A percentile compares a stretch with the other conserved stretches of the same genome.
Evolutionary conservation across 441 rosid genomes (phyloP).

Genomic region (Corymbia citriodora): DNA sequence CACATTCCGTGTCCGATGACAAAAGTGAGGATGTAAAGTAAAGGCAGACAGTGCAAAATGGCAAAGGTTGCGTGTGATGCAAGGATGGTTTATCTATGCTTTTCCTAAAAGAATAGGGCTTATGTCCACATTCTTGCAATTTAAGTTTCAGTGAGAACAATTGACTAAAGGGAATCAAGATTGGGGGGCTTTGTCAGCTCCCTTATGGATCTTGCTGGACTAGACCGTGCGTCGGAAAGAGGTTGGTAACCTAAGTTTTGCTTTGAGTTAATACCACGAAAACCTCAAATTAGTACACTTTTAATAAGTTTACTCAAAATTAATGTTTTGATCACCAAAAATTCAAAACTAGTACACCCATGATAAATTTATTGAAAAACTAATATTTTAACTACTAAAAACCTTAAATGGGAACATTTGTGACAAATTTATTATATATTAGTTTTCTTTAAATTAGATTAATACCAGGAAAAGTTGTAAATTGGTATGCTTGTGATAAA

Average conservation of each 20-base stretch:
- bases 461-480: rapidly evolving
- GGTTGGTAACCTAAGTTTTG: neutral
- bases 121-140: neutral
- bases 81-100: neutral
- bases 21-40: neutral
- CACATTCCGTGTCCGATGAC: neutral
- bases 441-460: rapidly evolving
- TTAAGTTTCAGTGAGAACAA: neutral
- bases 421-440: rapidly evolving
- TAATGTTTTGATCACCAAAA: too few relatives aligned
- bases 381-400: rapidly evolving
- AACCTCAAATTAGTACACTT: neutral
- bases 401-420: too few relatives aligned
- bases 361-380: rapidly evolving
- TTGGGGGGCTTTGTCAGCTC: neutral
- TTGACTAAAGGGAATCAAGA: neutral
- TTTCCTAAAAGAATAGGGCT: neutral
- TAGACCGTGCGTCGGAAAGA: neutral
- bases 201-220: neutral
- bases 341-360: rapidly evolving
- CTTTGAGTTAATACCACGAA: neutral
- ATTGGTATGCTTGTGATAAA: rapidly evolving
- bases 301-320: rapidly evolving
- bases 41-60: neutral
- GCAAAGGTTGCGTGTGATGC: neutral